Evolutionary conservation across 495 filamentous ascomycete species (phyloP).

Genomic region (Clavariopsis aquatica): DNA sequence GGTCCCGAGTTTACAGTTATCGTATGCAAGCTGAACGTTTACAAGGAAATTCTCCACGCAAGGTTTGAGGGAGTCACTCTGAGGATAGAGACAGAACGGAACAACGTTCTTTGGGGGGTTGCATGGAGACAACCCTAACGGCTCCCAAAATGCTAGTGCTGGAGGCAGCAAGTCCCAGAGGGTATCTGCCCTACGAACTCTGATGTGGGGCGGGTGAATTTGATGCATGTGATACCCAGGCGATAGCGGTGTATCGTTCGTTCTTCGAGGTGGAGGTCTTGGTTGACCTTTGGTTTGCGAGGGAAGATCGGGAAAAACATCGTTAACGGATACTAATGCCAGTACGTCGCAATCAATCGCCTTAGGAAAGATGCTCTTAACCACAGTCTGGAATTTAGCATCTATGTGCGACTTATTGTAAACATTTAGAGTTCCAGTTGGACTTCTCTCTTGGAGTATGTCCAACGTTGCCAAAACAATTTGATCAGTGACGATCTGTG

Average conservation of each 20-base stretch:
- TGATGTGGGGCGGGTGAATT: slow-evolving; percentile 66
- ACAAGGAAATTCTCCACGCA: slow-evolving; percentile 70
- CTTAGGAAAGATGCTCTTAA: slow-evolving; percentile 30
- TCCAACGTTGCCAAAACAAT: slow-evolving; percentile 46
- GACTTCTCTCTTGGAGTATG: slow-evolving; percentile 20
- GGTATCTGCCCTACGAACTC: slow-evolving; percentile 72
- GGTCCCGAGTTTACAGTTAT: slow-evolving; percentile 73
- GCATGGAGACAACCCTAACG: slow-evolving; percentile 76
- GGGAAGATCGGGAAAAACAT: slow-evolving; percentile 31
- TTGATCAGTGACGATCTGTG: slow-evolving; percentile 65
- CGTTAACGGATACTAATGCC: slow-evolving; percentile 20
- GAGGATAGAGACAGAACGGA: slow-evolving; percentile 77
- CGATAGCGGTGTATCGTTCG: slow-evolving; percentile 19
- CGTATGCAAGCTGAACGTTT: slow-evolving; percentile 71
- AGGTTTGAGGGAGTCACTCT: slow-evolving; percentile 56
- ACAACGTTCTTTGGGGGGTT: slow-evolving; percentile 77
- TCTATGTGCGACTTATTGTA: neutral
- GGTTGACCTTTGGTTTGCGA: slow-evolving; percentile 31
- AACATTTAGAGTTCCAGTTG: neutral
- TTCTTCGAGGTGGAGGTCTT: slow-evolving; percentile 26
- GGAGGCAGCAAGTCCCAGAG: slow-evolving; percentile 76
- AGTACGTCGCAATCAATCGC: slow-evolving; percentile 26
- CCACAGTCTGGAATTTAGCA: slow-evolving; percentile 3
- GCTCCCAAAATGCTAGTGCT: slow-evolving; percentile 87
- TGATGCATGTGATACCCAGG: slow-evolving; percentile 41